Evolutionary conservation across 306 rosid species (phyloP).

Genomic region (Glycine latifolia): DNA sequence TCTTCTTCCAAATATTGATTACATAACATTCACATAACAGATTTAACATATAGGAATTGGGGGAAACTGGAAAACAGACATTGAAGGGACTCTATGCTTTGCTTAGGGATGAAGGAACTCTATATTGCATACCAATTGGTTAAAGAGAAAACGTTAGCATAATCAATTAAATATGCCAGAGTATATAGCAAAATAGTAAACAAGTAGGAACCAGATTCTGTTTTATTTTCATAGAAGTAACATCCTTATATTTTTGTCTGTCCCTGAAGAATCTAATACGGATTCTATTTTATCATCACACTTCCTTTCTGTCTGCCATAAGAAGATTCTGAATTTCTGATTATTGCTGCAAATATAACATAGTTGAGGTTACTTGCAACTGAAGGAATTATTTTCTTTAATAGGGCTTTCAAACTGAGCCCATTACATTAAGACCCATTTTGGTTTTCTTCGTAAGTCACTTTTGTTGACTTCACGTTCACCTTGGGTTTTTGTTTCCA

Average conservation of each 20-base stretch:
- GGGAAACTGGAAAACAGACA: neutral
- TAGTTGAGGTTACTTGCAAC: slow-evolving; percentile 20
- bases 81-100: slow-evolving; percentile 1
- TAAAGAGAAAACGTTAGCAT: neutral
- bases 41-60: too few relatives aligned
- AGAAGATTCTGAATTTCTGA: slow-evolving; percentile 25
- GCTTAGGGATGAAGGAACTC: slow-evolving; percentile 17
- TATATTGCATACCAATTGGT: neutral
- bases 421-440: neutral
- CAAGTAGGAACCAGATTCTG: slow-evolving; percentile 21
- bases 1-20: too few relatives aligned
- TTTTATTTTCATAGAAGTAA: neutral
- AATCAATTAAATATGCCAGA: neutral
- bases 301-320: slow-evolving; percentile 33
- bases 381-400: slow-evolving; percentile 13
- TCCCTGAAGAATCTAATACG: slow-evolving; percentile 15
- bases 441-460: too few relatives aligned
- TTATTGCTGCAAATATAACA: neutral
- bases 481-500: too few relatives aligned
- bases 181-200: neutral
- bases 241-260: neutral
- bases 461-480: too few relatives aligned
- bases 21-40: too few relatives aligned
- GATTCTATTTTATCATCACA: slow-evolving; percentile 13
- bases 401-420: neutral